phyloP scores from a whole-genome alignment of 441 rosid species.

The Erysimum cheiri region DNA sequence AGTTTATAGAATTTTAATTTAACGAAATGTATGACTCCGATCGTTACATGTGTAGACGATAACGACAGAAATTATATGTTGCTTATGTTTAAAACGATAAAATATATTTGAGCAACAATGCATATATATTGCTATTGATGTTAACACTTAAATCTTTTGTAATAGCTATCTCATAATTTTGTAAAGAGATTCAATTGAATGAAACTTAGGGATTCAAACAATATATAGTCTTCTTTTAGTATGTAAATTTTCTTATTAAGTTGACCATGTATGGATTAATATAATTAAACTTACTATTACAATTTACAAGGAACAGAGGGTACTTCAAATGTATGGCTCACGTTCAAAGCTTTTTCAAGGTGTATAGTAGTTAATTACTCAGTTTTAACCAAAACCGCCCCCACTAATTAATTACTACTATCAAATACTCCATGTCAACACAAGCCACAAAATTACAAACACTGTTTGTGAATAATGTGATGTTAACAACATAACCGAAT shows the following conservation, averaged over 20 bases:
- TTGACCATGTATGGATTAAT: neutral
- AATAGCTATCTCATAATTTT: neutral
- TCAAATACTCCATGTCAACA: no score
- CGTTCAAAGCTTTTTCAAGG: neutral
- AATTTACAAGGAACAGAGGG: neutral
- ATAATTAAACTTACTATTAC: neutral
- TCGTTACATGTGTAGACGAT: neutral
- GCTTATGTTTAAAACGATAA: neutral
- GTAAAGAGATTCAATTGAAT: neutral
- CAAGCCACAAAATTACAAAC: neutral
- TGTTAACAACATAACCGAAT: neutral
- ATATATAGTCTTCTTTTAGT: neutral
- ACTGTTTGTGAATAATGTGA: neutral
- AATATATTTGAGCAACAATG: neutral
- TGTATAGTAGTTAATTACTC: no score
- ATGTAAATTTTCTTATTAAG: neutral
- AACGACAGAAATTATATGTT: neutral
- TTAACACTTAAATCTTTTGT: neutral
- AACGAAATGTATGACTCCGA: neutral
- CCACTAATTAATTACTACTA: neutral
- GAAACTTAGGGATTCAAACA: neutral
- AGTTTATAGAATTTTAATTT: neutral
- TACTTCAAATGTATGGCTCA: constrained; percentile 26
- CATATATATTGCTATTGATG: neutral
- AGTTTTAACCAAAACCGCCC: no score